Conservation (phyloP, 257 asterid species). For the Paulownia fortunei region DNA sequence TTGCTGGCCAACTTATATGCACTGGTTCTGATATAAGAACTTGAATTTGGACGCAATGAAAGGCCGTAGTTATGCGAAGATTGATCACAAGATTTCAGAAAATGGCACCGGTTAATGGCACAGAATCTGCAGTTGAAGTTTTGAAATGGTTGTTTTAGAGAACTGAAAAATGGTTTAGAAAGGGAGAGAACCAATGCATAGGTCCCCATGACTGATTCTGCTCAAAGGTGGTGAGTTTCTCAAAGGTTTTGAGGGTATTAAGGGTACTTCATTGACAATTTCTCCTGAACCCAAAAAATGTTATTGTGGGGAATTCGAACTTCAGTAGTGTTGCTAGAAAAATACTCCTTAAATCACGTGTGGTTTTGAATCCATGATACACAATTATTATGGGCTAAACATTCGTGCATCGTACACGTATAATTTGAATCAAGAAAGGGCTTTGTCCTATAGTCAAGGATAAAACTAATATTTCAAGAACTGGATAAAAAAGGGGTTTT, state of each 20-base stretch:
- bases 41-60: conserved; percentile 21
- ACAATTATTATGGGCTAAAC: not conserved
- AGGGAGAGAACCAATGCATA: conserved; percentile 52
- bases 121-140: conserved; percentile 14
- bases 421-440: not conserved
- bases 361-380: conserved; percentile 26
- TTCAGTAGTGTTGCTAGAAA: not conserved
- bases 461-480: not conserved
- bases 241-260: not conserved
- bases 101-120: conserved; percentile 8
- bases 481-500: not conserved
- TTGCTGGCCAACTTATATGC: conserved; percentile 12
- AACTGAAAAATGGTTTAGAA: conserved; percentile 45
- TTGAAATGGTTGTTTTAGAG: conserved; percentile 30
- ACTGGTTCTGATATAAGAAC: conserved; percentile 14
- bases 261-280: conserved; percentile 1
- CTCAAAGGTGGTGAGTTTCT: not conserved
- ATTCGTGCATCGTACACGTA: conserved; percentile 6
- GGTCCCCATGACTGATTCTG: conserved; percentile 48
- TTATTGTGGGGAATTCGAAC: not conserved
- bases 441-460: not conserved
- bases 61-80: conserved; percentile 7
- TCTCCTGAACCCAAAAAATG: not conserved
- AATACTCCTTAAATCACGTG: not conserved
- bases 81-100: conserved; percentile 20